phyloP scores from a whole-genome alignment of 768 basidiomycete species.

The Mycena galericulata region DNA sequence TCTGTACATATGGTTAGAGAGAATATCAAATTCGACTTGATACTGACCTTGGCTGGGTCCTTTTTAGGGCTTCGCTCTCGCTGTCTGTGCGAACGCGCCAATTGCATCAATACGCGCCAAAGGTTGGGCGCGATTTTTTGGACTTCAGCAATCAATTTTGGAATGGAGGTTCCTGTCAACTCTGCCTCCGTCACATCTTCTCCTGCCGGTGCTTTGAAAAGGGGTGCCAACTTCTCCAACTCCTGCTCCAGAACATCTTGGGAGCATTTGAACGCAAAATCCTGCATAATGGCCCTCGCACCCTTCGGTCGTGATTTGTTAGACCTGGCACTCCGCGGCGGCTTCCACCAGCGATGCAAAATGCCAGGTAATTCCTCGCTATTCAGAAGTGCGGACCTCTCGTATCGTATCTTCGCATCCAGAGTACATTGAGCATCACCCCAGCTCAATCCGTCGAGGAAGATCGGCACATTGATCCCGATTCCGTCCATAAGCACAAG shows the following conservation, averaged over 20 bases:
- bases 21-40: not conserved
- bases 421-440: constrained; percentile 41
- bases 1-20: constrained; percentile 32
- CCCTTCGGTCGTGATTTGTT: constrained; percentile 31
- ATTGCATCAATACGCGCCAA: constrained; percentile 30
- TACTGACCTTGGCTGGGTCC: constrained; percentile 38
- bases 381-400: constrained; percentile 38
- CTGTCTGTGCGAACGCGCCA: constrained; percentile 29
- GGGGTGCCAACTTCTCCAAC: constrained; percentile 6
- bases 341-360: constrained; percentile 43
- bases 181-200: constrained; percentile 35
- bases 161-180: constrained; percentile 33
- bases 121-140: constrained; percentile 24
- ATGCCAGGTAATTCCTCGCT: constrained; percentile 40
- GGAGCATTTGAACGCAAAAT: constrained; percentile 38
- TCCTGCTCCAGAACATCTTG: constrained; percentile 6
- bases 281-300: constrained; percentile 32
- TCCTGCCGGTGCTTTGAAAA: constrained; percentile 20
- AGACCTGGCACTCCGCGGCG: constrained; percentile 37
- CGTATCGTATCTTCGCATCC: constrained; percentile 39
- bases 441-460: constrained; percentile 50
- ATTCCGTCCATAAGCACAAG: constrained; percentile 22
- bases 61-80: constrained; percentile 32
- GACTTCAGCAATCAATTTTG: constrained; percentile 20
- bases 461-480: constrained; percentile 39